Percentiles rank a stretch among this genome's conserved stretches.
phyloP scores from a whole-genome alignment of 805 yeast species.

The Candida insectorum region DNA sequence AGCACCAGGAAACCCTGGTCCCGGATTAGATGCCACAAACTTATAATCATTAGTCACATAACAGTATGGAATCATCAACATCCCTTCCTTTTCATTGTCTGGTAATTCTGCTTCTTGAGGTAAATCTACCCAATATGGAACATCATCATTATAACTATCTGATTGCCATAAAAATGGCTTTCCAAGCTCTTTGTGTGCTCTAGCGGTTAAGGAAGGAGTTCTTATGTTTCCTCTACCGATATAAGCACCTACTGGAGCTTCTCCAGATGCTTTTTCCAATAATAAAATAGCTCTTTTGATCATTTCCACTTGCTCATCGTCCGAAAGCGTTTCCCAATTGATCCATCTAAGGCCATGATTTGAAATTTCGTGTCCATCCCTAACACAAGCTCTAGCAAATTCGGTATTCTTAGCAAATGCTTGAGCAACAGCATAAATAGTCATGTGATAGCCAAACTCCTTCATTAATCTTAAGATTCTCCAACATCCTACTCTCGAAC shows the following conservation, averaged over 20 bases:
- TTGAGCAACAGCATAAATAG: slow-evolving; percentile 36
- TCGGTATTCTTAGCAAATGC: slow-evolving; percentile 31
- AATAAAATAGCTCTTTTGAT: slow-evolving; percentile 25
- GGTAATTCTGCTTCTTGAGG: slow-evolving; percentile 16
- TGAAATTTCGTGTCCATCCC: slow-evolving; percentile 37
- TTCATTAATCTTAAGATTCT: slow-evolving; percentile 29
- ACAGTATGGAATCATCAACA: slow-evolving; percentile 26
- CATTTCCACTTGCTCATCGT: slow-evolving; percentile 28
- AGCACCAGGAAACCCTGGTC: slow-evolving; percentile 12
- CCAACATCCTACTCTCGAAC: slow-evolving; percentile 30
- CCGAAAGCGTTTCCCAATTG: slow-evolving; percentile 21
- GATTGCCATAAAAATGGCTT: slow-evolving; percentile 28
- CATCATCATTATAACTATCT: slow-evolving; percentile 34
- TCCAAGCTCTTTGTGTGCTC: slow-evolving; percentile 29
- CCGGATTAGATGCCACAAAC: slow-evolving; percentile 13
- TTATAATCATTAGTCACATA: slow-evolving; percentile 26
- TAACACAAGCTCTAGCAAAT: slow-evolving; percentile 30
- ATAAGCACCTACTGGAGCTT: slow-evolving; percentile 34
- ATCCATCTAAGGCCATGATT: slow-evolving; percentile 37
- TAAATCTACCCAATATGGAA: slow-evolving; percentile 33
- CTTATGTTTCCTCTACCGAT: slow-evolving; percentile 30
- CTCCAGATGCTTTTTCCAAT: slow-evolving; percentile 28
- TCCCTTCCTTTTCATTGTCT: slow-evolving; percentile 18
- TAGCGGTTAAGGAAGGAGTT: slow-evolving; percentile 28
- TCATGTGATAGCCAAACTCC: slow-evolving; percentile 26